Evolutionary conservation across 495 filamentous ascomycete species (phyloP).

Genomic region (Aspergillus asperescens): DNA sequence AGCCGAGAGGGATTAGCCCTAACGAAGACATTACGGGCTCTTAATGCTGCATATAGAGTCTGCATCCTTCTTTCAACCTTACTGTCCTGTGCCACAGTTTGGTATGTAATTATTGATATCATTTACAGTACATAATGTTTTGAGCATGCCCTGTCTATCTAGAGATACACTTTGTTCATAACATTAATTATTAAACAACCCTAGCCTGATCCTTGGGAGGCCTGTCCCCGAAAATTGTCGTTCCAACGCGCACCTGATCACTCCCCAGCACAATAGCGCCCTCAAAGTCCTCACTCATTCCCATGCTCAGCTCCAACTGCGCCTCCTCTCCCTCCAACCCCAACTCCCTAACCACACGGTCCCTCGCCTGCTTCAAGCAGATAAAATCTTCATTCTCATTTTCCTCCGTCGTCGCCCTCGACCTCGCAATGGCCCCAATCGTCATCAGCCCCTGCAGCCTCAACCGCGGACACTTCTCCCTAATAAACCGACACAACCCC

Average conservation of each 20-base stretch:
- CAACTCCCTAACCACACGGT: slow-evolving; percentile 51
- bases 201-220: slow-evolving; percentile 66
- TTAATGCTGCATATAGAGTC: slow-evolving; percentile 8
- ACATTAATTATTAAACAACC: slow-evolving; percentile 22
- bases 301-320: slow-evolving; percentile 62
- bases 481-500: slow-evolving; percentile 59
- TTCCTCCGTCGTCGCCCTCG: slow-evolving; percentile 60
- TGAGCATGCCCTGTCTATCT: not conserved
- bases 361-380: slow-evolving; percentile 60
- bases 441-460: slow-evolving; percentile 86
- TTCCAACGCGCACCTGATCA: slow-evolving; percentile 91
- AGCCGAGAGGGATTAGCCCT: not conserved
- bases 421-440: slow-evolving; percentile 87
- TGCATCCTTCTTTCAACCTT: slow-evolving; percentile 9
- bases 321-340: slow-evolving; percentile 35
- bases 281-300: slow-evolving; percentile 95
- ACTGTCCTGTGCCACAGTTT: not conserved
- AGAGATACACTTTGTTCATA: not conserved
- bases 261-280: slow-evolving; percentile 79
- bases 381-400: slow-evolving; percentile 89
- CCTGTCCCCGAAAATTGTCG: slow-evolving; percentile 83
- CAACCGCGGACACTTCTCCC: slow-evolving; percentile 64
- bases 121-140: slow-evolving; percentile 14
- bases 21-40: slow-evolving; percentile 4
- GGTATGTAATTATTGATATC: slow-evolving; percentile 21